Conservation (phyloP, 2,329 filamentous ascomycete genomes). For the Ceratocystis eucalypticola region DNA sequence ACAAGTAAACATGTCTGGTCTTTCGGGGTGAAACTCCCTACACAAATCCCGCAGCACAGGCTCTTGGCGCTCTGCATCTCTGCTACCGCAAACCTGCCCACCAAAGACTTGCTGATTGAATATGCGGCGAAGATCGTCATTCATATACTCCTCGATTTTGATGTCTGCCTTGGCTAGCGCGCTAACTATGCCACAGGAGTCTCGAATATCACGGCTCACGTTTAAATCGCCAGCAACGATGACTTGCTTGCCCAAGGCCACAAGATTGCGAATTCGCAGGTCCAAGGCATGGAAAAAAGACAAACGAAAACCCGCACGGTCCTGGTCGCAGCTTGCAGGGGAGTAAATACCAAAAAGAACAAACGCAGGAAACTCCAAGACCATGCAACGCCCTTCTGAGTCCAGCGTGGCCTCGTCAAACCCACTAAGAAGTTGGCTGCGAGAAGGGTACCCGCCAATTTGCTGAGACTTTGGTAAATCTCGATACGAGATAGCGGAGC, state of each 20-base stretch:
- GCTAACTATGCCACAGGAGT: slow-evolving; percentile 63
- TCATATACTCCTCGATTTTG: slow-evolving; percentile 58
- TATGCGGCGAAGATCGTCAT: slow-evolving; percentile 55
- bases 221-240: slow-evolving; percentile 83
- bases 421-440: slow-evolving; percentile 47
- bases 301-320: slow-evolving; percentile 66
- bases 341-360: slow-evolving; percentile 87
- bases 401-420: slow-evolving; percentile 65
- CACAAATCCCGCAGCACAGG: slow-evolving; percentile 75
- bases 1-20: slow-evolving; percentile 88
- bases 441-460: slow-evolving; percentile 77
- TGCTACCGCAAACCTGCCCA: slow-evolving; percentile 33
- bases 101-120: slow-evolving; percentile 76
- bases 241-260: slow-evolving; percentile 68
- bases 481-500: slow-evolving; percentile 55
- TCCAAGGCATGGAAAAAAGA: slow-evolving; percentile 72
- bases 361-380: slow-evolving; percentile 89
- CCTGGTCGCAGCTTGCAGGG: slow-evolving; percentile 76
- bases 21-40: slow-evolving; percentile 63
- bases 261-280: slow-evolving; percentile 69
- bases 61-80: slow-evolving; percentile 20
- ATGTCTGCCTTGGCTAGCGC: slow-evolving; percentile 55
- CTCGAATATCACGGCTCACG: slow-evolving; percentile 53
- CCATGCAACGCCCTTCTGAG: slow-evolving; percentile 78
- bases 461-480: slow-evolving; percentile 59